A percentile compares a stretch with the other conserved stretches of the same genome.
These are phyloP conservation scores for Thalassiosira profunda DNA, from an alignment of 108 stramenopile species.

Conservation along the genomic window DNA sequence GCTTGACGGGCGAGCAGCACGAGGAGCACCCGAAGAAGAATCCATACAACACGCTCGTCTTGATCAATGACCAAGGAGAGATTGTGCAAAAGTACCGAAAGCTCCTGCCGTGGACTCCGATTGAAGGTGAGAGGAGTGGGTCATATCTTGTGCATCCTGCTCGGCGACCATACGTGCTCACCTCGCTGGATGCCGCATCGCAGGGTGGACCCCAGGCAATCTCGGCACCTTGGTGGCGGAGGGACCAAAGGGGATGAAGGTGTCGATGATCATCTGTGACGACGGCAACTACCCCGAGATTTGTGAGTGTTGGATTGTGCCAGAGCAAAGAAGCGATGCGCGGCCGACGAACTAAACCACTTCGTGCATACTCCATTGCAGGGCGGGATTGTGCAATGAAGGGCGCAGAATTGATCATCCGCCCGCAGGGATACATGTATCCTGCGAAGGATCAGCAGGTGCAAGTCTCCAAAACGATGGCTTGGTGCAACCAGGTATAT, in stretches of 20 bases:
- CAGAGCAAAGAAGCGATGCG: too few relatives aligned
- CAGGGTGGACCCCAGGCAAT: conserved; percentile 65
- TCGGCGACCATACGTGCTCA: too few relatives aligned
- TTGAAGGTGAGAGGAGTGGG: conserved; percentile 54
- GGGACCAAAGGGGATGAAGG: conserved; percentile 85
- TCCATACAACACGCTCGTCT: conserved; percentile 82
- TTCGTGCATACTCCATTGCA: too few relatives aligned
- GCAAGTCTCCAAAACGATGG: conserved; percentile 83
- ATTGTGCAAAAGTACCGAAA: conserved; percentile 88
- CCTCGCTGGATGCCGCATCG: too few relatives aligned
- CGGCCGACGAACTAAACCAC: too few relatives aligned
- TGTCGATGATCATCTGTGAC: conserved; percentile 86
- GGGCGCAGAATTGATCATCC: conserved; percentile 80
- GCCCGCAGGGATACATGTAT: conserved; percentile 84
- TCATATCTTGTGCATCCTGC: too few relatives aligned
- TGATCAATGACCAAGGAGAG: conserved; percentile 81
- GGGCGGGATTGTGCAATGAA: conserved; percentile 82
- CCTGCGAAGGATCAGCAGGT: conserved; percentile 91
- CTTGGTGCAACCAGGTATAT: conserved; percentile 87
- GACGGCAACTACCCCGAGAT: conserved; percentile 87
- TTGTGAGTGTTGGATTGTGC: conserved; percentile 25
- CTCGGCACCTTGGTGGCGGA: conserved; percentile 74
- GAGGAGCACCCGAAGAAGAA: conserved; percentile 87
- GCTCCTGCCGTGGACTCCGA: conserved; percentile 83
- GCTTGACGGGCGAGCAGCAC: conserved; percentile 79